Evolutionary conservation across 1,139 yeast species (phyloP).

Genomic region (Blastobotrys indianensis): DNA sequence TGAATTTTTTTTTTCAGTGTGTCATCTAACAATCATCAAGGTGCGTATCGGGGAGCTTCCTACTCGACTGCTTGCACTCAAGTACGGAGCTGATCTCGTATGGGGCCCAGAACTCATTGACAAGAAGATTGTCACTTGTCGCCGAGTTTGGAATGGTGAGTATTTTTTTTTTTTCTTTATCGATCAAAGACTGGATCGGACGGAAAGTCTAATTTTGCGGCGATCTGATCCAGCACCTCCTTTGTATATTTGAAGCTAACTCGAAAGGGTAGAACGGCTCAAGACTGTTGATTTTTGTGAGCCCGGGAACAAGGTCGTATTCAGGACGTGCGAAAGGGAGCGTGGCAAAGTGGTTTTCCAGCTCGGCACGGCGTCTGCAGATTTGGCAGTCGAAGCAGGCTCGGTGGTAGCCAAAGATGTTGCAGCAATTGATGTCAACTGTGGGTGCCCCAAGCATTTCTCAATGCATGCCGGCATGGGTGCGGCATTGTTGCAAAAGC

Average conservation of each 20-base stretch:
- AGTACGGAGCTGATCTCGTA: slow-evolving; percentile 86
- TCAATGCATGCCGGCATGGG: slow-evolving; percentile 96
- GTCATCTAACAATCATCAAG: slow-evolving; percentile 14
- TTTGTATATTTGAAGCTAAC: background rate
- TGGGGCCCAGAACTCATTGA: slow-evolving; percentile 95
- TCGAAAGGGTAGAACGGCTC: slow-evolving; percentile 24
- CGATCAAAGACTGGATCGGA: no score
- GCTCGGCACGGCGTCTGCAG: slow-evolving; percentile 81
- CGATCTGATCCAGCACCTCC: background rate
- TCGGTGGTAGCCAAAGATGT: slow-evolving; percentile 74
- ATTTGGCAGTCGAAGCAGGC: slow-evolving; percentile 84
- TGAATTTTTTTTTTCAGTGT: background rate
- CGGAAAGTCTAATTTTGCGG: slow-evolving; percentile 32
- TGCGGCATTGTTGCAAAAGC: slow-evolving; percentile 79
- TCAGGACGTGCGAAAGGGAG: slow-evolving; percentile 63
- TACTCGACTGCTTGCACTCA: slow-evolving; percentile 68
- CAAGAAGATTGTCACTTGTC: slow-evolving; percentile 67
- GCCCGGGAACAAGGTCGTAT: slow-evolving; percentile 42
- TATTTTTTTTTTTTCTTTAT: background rate
- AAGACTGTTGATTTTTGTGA: slow-evolving; percentile 34
- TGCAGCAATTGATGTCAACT: slow-evolving; percentile 86
- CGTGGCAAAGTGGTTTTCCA: slow-evolving; percentile 69
- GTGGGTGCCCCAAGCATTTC: slow-evolving; percentile 75
- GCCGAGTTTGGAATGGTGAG: slow-evolving; percentile 50
- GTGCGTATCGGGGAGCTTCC: slow-evolving; percentile 94